These are phyloP conservation scores for Trichoderma sp. DNA, from an alignment of 2,329 filamentous ascomycete species.

Conservation along the genomic window DNA sequence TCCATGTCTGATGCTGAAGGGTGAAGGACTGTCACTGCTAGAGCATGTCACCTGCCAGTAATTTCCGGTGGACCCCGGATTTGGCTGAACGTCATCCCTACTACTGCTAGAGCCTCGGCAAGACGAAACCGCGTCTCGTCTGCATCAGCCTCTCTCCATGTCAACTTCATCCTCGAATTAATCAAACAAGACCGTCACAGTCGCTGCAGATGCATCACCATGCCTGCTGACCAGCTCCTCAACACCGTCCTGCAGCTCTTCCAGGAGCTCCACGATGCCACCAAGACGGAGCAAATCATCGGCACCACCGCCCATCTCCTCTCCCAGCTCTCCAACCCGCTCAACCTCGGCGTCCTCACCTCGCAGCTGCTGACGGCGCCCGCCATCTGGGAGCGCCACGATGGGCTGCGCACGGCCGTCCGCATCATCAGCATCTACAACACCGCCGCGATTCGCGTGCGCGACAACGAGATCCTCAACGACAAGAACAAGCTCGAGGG, in stretches of 20 bases:
- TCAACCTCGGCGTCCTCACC: constrained; percentile 73
- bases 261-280: constrained; percentile 55
- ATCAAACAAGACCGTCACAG: not conserved
- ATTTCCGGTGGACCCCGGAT: constrained; percentile 21
- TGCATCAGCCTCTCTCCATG: not conserved
- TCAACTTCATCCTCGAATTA: constrained; percentile 2
- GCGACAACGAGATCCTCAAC: constrained; percentile 50
- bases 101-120: constrained; percentile 36
- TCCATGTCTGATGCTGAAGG: too few species aligned
- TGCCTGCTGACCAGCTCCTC: constrained; percentile 69
- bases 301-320: constrained; percentile 69
- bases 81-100: constrained; percentile 23
- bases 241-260: constrained; percentile 65
- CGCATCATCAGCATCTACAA: constrained; percentile 73
- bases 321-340: constrained; percentile 69
- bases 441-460: constrained; percentile 61
- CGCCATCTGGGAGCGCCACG: constrained; percentile 66
- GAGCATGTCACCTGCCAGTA: constrained; percentile 9
- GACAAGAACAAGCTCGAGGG: constrained; percentile 32
- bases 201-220: constrained; percentile 38
- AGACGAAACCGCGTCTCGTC: constrained; percentile 21
- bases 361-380: constrained; percentile 72
- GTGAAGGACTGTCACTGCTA: not conserved
- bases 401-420: constrained; percentile 64
- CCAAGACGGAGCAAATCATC: constrained; percentile 59